A percentile compares a stretch with the other conserved stretches of the same genome.
phyloP scores from a whole-genome alignment of 352 stramenopile genomes.

The Pythium aristosporum region DNA sequence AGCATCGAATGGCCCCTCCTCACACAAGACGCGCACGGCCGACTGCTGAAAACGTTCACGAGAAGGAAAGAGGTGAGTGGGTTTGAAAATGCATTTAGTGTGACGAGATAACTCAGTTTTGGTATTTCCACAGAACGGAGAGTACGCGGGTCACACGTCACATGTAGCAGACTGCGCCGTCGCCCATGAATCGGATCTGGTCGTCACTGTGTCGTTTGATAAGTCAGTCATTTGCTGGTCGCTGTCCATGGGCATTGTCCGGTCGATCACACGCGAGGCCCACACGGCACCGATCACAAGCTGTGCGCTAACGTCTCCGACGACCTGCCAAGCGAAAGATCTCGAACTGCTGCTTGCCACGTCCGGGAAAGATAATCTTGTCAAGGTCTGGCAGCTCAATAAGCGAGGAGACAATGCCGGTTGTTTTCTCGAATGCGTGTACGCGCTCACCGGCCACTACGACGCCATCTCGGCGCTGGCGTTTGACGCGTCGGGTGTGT shows the following conservation, averaged over 20 bases:
- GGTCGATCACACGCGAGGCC: constrained; percentile 42
- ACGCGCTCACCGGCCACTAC: constrained; percentile 48
- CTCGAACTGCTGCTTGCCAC: constrained; percentile 47
- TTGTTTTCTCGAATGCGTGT: constrained; percentile 36
- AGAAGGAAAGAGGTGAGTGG: constrained; percentile 8
- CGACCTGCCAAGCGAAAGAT: constrained; percentile 18
- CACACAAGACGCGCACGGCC: not conserved
- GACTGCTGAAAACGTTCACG: constrained; percentile 10
- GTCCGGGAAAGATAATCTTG: constrained; percentile 57
- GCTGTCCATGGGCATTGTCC: constrained; percentile 28
- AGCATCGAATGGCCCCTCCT: not conserved
- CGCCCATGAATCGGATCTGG: constrained; percentile 34
- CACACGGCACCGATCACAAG: constrained; percentile 48
- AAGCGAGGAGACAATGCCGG: constrained; percentile 1
- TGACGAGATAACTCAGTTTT: not conserved
- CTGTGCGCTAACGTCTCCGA: constrained; percentile 42
- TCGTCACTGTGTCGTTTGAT: constrained; percentile 52
- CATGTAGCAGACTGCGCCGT: constrained; percentile 44
- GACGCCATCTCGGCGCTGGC: constrained; percentile 34
- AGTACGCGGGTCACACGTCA: constrained; percentile 49
- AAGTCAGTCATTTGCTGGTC: constrained; percentile 53
- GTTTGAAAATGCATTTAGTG: not conserved
- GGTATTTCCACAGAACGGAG: constrained; percentile 26
- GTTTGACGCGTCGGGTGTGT: constrained; percentile 50
- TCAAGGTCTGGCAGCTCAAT: constrained; percentile 51